Percentiles rank a stretch among this genome's conserved stretches.
Evolutionary conservation across 2,329 filamentous ascomycete species (phyloP).

Genomic region (Ceratocystis ficicola): DNA sequence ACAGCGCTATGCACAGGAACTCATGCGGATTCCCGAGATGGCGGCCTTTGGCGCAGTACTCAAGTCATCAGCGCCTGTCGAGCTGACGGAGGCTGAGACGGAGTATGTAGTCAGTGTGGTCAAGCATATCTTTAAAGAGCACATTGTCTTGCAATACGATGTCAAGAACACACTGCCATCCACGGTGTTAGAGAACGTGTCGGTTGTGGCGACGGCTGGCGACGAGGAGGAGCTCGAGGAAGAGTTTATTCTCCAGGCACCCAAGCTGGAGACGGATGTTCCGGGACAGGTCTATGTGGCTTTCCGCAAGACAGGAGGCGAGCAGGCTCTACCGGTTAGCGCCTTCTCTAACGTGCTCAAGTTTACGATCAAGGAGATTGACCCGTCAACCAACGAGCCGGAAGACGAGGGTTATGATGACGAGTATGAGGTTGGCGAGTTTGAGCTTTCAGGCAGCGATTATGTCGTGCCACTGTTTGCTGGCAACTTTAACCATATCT

Average conservation of each 20-base stretch:
- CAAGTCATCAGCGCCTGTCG: constrained; percentile 75
- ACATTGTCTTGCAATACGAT: constrained; percentile 90
- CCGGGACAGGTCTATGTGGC: constrained; percentile 91
- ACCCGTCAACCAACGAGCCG: constrained; percentile 82
- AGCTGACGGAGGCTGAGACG: constrained; percentile 92
- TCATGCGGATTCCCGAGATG: constrained; percentile 82
- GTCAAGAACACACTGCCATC: constrained; percentile 94
- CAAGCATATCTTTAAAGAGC: constrained; percentile 97
- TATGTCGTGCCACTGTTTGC: constrained; percentile 90
- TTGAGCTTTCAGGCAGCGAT: constrained; percentile 82
- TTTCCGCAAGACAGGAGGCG: constrained; percentile 72
- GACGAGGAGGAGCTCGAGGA: constrained; percentile 79
- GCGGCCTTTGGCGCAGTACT: constrained; percentile 78
- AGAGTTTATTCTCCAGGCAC: constrained; percentile 83
- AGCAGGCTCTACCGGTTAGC: constrained; percentile 61
- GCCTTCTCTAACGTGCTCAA: constrained; percentile 88
- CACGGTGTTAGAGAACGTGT: constrained; percentile 81
- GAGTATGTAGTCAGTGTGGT: constrained; percentile 90
- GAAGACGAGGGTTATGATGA: constrained; percentile 92
- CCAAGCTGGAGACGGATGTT: constrained; percentile 69
- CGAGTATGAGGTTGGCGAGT: constrained; percentile 91
- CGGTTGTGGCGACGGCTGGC: constrained; percentile 63
- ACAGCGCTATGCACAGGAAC: constrained; percentile 78
- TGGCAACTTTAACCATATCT: constrained; percentile 88
- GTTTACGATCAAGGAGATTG: constrained; percentile 96